Base-by-base conservation (phyloP, 2,329 filamentous ascomycete genomes). In the Lasiodiplodia citricola region DNA sequence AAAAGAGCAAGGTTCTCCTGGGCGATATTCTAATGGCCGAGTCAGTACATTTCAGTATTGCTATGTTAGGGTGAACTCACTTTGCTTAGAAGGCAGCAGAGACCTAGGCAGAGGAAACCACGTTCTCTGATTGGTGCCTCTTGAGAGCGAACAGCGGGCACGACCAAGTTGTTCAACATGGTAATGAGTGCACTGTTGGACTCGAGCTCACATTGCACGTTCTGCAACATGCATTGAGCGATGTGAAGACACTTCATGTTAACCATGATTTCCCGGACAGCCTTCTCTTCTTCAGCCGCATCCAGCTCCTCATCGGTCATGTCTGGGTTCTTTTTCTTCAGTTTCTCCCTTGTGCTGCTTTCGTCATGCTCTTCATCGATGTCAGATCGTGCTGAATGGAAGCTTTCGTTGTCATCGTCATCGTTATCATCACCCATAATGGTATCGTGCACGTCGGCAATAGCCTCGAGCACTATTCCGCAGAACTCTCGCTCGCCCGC, bases 221-320 rank as follows among this genome's bases (percentile, higher is more conserved):
- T 97, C 77, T 96, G 90, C 64, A 99, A 87, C 92, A 98, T 97
- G 84, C 94, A 98, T 80, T 97, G 93, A 31, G 96, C 94, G 73
- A 99, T 97, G 77, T 97, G 92, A 70, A 99, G 86, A 79, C 96
- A 98, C 82, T 98, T 98, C 88, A 97, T 94, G 83, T 98, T 98
- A 79, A 98, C 92, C 84, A 97, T 90, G 76, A 97, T 96, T 81
- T 97, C 94, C 72, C 89, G 90, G 72, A 97, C 89, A 1, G 92
- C 93, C 82, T 96, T 57, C 85, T 85, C 72, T 88, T 65, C 67
- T 21, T 68, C 58, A 7, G 47, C 50, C 16, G 56, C 87, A 65
- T 88, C 86, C 60, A 73, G 88, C 11, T 88, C 87, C 71, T 90
- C 88, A 73, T 92, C 91, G 68, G 91, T 89, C 63, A 83, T 87